Evolutionary conservation across 1,139 yeast species (phyloP), one percentile per base, ranked within the genome.

Genomic region (Yamadazyma triangularis): DNA sequence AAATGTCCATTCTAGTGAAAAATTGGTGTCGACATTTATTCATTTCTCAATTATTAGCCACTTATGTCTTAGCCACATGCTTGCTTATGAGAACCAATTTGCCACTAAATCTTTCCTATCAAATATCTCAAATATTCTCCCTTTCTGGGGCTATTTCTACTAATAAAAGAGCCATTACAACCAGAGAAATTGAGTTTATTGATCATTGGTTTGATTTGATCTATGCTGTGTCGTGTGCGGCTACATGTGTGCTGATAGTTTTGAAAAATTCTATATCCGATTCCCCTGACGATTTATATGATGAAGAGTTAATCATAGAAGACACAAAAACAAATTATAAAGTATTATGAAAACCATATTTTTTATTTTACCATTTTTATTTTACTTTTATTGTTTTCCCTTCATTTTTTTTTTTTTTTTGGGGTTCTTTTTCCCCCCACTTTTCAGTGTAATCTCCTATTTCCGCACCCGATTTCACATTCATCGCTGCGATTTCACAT

Each of bases 141-240:
- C 50, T 68, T 20, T 53, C 69, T 8, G 70, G 69, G 2, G 50
- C 61, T n/a, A 37, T 56, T 3, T 45, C 43, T 7, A 49, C 45
- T 13, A 48, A 49, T 19, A 44, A 54, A 4, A n/a, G n/a, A n/a
- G n/a, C n/a, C n/a, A n/a, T n/a, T n/a, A n/a, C n/a, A n/a, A n/a
- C n/a, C n/a, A n/a, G n/a, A n/a, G 80, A 78, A 41, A 77, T 77
- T 13, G 59, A 67, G 24, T 71, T 80, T 34, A 78, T 87, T 21
- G 95, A 88, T 48, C 61, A 70, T 20, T 82, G 93, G 88, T 87
- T 85, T 49, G 95, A 88, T 48, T 67, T 78, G 40, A 73, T 85
- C 19, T 86, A 79, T 58, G 75, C 79, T 9, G 34, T 73, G 4
- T 66, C 83, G 4, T 73, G 83, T 36, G 47, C 76, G 1, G 44